Evolutionary conservation across 305 asterid species (phyloP).

Genomic region (Ilex paraguariensis): DNA sequence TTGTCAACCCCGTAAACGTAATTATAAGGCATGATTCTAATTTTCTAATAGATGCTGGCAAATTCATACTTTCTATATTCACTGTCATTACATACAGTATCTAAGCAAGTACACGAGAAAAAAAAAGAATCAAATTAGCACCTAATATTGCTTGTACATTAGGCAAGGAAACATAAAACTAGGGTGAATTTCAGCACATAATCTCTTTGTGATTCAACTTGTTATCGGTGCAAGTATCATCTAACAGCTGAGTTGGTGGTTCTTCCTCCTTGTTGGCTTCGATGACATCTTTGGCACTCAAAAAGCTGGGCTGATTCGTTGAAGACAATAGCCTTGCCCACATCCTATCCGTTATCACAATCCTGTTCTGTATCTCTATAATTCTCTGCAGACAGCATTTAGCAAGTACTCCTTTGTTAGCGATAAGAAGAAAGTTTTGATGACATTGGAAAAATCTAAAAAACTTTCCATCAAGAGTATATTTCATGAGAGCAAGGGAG

Average conservation of each 20-base stretch:
- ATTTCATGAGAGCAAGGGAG: too few species aligned
- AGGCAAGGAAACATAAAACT: too few species aligned
- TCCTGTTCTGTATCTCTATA: conserved; percentile 54
- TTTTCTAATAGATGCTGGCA: too few species aligned
- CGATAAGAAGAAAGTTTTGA: neutral
- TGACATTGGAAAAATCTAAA: too few species aligned
- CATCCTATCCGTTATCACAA: conserved; percentile 87
- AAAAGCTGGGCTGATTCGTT: conserved; percentile 81
- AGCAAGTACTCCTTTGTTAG: conserved; percentile 1
- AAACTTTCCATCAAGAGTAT: too few species aligned
- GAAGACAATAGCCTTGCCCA: conserved; percentile 86
- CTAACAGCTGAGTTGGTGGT: conserved; percentile 25
- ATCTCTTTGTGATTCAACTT: conserved; percentile 5
- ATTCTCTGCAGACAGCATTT: conserved; percentile 44
- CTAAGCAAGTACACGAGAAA: too few species aligned
- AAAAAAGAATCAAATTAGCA: too few species aligned
- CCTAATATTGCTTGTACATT: too few species aligned
- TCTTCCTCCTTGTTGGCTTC: conserved; percentile 26
- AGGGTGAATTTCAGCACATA: neutral
- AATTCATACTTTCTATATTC: too few species aligned
- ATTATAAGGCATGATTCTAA: too few species aligned
- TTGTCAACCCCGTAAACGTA: too few species aligned
- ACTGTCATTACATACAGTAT: too few species aligned
- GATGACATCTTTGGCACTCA: conserved; percentile 27
- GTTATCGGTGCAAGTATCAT: conserved; percentile 13